A percentile compares a stretch with the other conserved stretches of the same genome.
phyloP scores from a whole-genome alignment of 2,329 filamentous ascomycete species.

The Amylocarpus encephaloides region DNA sequence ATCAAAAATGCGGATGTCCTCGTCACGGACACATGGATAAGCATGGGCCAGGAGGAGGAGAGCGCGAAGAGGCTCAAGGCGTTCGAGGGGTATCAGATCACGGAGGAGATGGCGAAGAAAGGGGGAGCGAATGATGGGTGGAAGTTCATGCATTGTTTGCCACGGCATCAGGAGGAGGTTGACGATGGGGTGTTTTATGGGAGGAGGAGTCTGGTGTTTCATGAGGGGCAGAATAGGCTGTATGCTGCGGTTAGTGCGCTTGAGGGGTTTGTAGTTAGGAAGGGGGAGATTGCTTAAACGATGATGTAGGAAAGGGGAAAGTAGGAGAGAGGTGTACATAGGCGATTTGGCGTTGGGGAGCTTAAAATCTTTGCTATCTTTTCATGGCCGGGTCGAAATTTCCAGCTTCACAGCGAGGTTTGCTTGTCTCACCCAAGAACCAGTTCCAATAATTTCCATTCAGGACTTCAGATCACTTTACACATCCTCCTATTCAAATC shows the following conservation, averaged over 20 bases:
- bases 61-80: slow-evolving; percentile 67
- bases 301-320: too few species aligned
- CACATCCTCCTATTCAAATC: too few species aligned
- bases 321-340: too few species aligned
- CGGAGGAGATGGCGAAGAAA: slow-evolving; percentile 63
- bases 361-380: too few species aligned
- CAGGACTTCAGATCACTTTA: too few species aligned
- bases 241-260: slow-evolving; percentile 80
- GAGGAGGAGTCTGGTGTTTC: slow-evolving; percentile 78
- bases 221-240: slow-evolving; percentile 87
- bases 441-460: too few species aligned
- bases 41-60: slow-evolving; percentile 95
- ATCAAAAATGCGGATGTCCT: slow-evolving; percentile 82
- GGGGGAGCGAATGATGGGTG: slow-evolving; percentile 83
- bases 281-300: slow-evolving; percentile 65
- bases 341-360: too few species aligned
- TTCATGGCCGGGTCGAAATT: too few species aligned
- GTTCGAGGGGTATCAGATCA: slow-evolving; percentile 90
- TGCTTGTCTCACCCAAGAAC: too few species aligned
- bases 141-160: slow-evolving; percentile 99
- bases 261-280: slow-evolving; percentile 90
- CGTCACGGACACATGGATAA: slow-evolving; percentile 97
- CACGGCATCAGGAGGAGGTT: slow-evolving; percentile 88
- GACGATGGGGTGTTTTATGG: slow-evolving; percentile 93
- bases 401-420: too few species aligned